Percentiles rank a stretch among this genome's conserved stretches.
Evolutionary conservation across 352 stramenopile species (phyloP).

Genomic region (Pythium insidiosum): DNA sequence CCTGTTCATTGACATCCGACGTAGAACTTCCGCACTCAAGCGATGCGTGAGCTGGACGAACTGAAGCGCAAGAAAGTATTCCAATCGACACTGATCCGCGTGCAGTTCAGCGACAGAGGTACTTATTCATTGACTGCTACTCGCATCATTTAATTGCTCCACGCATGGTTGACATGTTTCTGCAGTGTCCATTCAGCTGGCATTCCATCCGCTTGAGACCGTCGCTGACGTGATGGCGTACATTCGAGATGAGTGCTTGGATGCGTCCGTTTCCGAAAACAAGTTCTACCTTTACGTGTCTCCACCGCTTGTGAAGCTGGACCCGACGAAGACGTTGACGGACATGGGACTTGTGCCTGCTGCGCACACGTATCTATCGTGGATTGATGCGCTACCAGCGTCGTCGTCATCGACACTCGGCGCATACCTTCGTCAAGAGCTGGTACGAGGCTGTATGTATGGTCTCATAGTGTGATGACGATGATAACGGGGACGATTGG

Average conservation of each 20-base stretch:
- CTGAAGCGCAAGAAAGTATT: conserved; percentile 81
- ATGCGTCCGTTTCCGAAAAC: conserved; percentile 9
- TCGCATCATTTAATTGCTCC: neutral
- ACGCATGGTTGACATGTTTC: neutral
- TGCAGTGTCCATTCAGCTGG: conserved; percentile 67
- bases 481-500: neutral
- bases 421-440: conserved; percentile 50
- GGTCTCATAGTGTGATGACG: too few species aligned
- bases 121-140: neutral
- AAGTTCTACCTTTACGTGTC: conserved; percentile 78
- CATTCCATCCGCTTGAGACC: conserved; percentile 78
- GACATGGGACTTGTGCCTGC: conserved; percentile 74
- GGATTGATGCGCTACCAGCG: conserved; percentile 26
- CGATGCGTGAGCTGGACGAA: conserved; percentile 84
- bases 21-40: conserved; percentile 79
- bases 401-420: too few species aligned
- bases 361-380: conserved; percentile 70
- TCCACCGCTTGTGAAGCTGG: conserved; percentile 61
- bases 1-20: neutral
- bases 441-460: conserved; percentile 42
- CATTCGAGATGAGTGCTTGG: conserved; percentile 46
- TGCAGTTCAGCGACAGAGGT: conserved; percentile 85
- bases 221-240: conserved; percentile 62
- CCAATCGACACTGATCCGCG: conserved; percentile 60
- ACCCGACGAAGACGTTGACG: conserved; percentile 38